phyloP scores from a whole-genome alignment of 805 yeast species.

The Ogataea salicorniae region DNA sequence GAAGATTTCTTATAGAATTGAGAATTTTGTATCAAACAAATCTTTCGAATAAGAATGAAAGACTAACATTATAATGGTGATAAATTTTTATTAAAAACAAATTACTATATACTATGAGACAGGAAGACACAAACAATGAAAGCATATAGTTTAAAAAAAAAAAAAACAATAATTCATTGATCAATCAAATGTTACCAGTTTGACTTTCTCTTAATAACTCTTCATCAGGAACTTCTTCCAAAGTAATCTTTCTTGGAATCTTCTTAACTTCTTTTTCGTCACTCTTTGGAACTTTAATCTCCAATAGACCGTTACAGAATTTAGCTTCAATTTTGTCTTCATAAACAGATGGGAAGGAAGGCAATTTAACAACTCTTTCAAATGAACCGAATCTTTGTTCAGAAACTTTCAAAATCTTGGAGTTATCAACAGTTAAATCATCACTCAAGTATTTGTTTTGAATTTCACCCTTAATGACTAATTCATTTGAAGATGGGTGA shows the following conservation, averaged over 20 bases:
- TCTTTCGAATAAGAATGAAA: too few relatives aligned
- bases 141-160: not conserved
- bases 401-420: constrained; percentile 37
- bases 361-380: constrained; percentile 53
- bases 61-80: too few relatives aligned
- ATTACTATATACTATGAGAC: not conserved
- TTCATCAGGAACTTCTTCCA: constrained; percentile 29
- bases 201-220: constrained; percentile 24
- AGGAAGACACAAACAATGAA: not conserved
- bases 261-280: constrained; percentile 14
- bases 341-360: constrained; percentile 45
- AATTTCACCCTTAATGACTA: constrained; percentile 47
- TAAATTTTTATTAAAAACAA: too few relatives aligned
- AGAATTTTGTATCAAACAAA: too few relatives aligned
- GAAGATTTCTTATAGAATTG: too few relatives aligned
- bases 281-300: constrained; percentile 45
- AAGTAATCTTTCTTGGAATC: constrained; percentile 19
- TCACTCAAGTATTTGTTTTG: constrained; percentile 34
- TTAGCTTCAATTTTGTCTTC: constrained; percentile 53
- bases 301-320: constrained; percentile 49
- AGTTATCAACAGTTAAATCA: constrained; percentile 27
- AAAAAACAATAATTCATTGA: not conserved
- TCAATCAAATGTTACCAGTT: constrained; percentile 3
- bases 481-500: constrained; percentile 52
- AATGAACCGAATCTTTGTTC: constrained; percentile 55